A percentile compares a stretch with the other conserved stretches of the same genome.
These are phyloP conservation scores for Pycnococcus provasolii DNA, from an alignment of 139 green algal species.

Conservation along the genomic window DNA sequence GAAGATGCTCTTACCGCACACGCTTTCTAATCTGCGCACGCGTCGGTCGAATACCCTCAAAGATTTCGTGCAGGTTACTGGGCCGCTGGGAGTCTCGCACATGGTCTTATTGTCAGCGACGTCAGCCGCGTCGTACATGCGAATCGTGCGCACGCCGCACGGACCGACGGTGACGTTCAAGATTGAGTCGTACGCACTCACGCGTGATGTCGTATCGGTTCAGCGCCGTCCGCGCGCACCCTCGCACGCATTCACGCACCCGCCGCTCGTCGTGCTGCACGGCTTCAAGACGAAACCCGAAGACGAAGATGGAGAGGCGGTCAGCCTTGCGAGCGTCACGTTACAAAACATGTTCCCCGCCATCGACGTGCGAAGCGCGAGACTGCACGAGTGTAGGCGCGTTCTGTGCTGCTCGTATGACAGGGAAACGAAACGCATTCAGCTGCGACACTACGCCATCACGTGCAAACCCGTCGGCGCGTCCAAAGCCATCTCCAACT, in stretches of 20 bases:
- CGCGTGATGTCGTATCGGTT: constrained; percentile 58
- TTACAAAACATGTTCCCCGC: constrained; percentile 92
- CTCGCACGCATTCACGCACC: constrained; percentile 15
- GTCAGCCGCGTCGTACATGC: constrained; percentile 67
- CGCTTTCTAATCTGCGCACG: too few species aligned
- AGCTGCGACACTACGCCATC: constrained; percentile 83
- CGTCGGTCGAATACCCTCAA: constrained; percentile 62
- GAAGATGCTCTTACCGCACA: too few species aligned
- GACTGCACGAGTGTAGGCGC: constrained; percentile 41
- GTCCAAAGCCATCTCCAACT: not conserved
- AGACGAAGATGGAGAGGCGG: constrained; percentile 43
- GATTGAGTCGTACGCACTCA: constrained; percentile 68
- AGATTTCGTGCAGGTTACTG: constrained; percentile 91
- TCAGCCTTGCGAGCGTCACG: constrained; percentile 59
- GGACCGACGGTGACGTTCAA: constrained; percentile 84
- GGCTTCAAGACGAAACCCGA: constrained; percentile 44
- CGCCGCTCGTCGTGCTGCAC: constrained; percentile 73
- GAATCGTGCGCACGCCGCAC: constrained; percentile 71
- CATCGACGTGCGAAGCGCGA: constrained; percentile 79
- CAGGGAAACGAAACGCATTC: constrained; percentile 43
- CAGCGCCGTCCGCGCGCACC: constrained; percentile 52
- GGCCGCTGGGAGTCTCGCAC: constrained; percentile 88
- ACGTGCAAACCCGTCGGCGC: constrained; percentile 9
- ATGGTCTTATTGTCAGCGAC: constrained; percentile 87
- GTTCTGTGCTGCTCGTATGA: constrained; percentile 70